Evolutionary conservation across 208 protist genomes (phyloP).

Genomic region (Lotmaria passim): DNA sequence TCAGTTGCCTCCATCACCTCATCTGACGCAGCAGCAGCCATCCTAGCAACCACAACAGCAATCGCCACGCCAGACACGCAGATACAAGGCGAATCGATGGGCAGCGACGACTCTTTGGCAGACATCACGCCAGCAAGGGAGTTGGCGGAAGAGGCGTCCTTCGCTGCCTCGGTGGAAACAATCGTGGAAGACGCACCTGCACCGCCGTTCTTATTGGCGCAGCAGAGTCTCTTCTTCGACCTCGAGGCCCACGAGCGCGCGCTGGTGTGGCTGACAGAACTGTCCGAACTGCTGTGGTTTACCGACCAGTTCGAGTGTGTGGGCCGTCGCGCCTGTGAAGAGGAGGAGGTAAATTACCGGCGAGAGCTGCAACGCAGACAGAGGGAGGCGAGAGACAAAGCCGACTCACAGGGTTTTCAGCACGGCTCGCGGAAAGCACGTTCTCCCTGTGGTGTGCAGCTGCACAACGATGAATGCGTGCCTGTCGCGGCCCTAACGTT

Average conservation of each 20-base stretch:
- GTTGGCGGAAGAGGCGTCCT: not conserved
- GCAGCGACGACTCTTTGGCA: not conserved
- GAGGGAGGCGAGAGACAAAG: not conserved
- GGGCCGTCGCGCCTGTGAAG: conserved; percentile 9
- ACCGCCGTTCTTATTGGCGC: not conserved
- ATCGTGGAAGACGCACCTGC: not conserved
- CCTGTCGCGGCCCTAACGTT: not conserved
- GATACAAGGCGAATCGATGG: no score
- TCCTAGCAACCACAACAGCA: not conserved
- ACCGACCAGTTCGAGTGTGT: conserved; percentile 7
- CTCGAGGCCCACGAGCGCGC: conserved; percentile 19
- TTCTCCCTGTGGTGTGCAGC: not conserved
- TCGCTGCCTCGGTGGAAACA: not conserved
- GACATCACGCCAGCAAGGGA: not conserved
- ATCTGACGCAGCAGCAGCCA: not conserved
- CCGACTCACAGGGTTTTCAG: not conserved
- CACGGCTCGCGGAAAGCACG: not conserved
- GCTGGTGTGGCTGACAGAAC: conserved; percentile 1
- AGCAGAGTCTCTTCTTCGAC: conserved; percentile 12
- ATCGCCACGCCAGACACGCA: not conserved
- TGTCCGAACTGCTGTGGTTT: conserved; percentile 20
- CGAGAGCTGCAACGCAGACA: not conserved
- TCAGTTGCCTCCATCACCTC: not conserved
- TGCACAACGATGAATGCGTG: conserved; percentile 1
- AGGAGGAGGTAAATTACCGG: not conserved